Base-by-base conservation (phyloP, 2,329 filamentous ascomycete species). In the Cryphonectria radicalis region DNA sequence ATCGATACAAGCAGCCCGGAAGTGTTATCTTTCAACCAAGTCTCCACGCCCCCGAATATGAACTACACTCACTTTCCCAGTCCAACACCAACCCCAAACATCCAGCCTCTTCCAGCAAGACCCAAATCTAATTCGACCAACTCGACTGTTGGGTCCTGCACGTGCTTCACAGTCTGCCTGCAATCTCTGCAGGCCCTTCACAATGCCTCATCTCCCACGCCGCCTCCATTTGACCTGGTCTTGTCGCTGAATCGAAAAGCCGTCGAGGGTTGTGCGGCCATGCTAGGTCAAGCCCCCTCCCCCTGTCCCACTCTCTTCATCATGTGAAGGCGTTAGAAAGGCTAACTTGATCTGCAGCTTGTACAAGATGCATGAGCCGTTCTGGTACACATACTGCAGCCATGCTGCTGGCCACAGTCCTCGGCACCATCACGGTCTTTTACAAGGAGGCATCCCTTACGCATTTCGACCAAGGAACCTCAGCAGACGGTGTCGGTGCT, bases 331-430 rank as follows among this genome's bases (percentile, higher is more conserved):
- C n/a, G n/a, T 28, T 10, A 43, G 14, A 13, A 17, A 63, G 22
- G 50, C 63, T 68, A n/a, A 66, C 57, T 55, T 55, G 1, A 5
- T 32, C 4, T 25, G 11, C 42, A 73, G 72, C 79, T 28, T 87
- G 85, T 74, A 68, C 77, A 0, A 78, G 78, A 35, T 87, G 85
- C 76, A 82, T 86, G 78, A 81, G 78, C 69, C 79, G 80, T 17
- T 81, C 81, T 1, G 83, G 81, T 1, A 82, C 80, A 4, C 82
- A 84, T 64, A 85, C 84, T 1, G 79, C 82, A 0, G 81, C 82
- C 6, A 86, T 86, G 84, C 79, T 87, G 0, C 79, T 87, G n/a
- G 84, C 82, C 0, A 86, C 84, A 0, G 79, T 87, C 28, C 82
- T 87, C 25, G 82, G 82, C 65, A 84, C 86, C 75, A 82, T 85